Evolutionary conservation across 1,139 yeast species (phyloP), one percentile per base, ranked within the genome.

Genomic region (Geotrichum europaeum): DNA sequence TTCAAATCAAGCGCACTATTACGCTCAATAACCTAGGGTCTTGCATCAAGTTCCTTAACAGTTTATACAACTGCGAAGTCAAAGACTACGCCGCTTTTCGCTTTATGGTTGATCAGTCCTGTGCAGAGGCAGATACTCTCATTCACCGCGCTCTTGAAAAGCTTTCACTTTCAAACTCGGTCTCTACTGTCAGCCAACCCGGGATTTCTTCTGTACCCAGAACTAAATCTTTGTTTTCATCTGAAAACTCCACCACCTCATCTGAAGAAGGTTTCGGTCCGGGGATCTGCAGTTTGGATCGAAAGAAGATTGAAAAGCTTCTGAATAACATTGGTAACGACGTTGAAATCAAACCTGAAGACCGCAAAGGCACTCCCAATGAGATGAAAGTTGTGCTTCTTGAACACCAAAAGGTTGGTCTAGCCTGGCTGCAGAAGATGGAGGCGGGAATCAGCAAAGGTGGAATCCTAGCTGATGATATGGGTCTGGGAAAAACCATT

Each of bases 401-500:
- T 71, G 89, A 86, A 65, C 98, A 94, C 76, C 99, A 94, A 74
- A 79, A 90, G 60, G 78, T 86, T 63, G 98, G 98, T 0, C 78
- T 94, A 36, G 81, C 86, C 2, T 94, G 99, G 98, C 75, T 94
- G 66, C 68, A 81, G 54, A 79, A 86, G 49, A 85, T 83, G 79
- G 97, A 90, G 67, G 74, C 70, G 49, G 20, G 47, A 7, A 55
- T 55, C 10, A 78, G 77, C 58, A 80, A 80, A 64, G 98, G 97
- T 32, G 96, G 97, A 1, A 80, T 91, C 30, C 75, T 91, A 51
- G 96, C 96, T 0, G 97, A 91, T 75, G 97, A 89, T 76, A 91
- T 91, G 97, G 97, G 97, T 43, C 76, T 91, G 43, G 97, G 97
- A 63, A 92, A 91, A 72, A 91, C 97, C 0, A 84, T 91, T 51